Conservation (phyloP, 2,329 filamentous ascomycete genomes). For the Phialophora chinensis region DNA sequence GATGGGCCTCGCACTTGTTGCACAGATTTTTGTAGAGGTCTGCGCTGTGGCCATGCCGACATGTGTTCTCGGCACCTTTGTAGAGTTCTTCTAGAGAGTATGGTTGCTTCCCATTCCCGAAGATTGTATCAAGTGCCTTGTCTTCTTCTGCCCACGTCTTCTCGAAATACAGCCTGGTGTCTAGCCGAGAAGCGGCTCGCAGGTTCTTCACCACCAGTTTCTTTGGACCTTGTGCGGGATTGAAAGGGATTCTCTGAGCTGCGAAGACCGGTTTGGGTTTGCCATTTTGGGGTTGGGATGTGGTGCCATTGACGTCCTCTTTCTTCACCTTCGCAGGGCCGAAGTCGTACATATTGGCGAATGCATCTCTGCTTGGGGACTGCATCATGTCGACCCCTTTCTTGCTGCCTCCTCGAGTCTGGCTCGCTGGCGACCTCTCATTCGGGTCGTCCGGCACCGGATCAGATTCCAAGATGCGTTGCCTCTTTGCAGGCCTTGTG, state of each 20-base stretch:
- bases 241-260: conserved; percentile 59
- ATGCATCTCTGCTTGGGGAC: conserved; percentile 39
- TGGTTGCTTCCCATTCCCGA: conserved; percentile 66
- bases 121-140: conserved; percentile 73
- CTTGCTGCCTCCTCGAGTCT: conserved; percentile 20
- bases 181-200: conserved; percentile 65
- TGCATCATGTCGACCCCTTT: conserved; percentile 32
- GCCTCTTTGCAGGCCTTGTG: conserved; percentile 32
- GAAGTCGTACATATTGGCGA: conserved; percentile 62
- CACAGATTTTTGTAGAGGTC: conserved; percentile 71
- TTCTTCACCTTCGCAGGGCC: conserved; percentile 48
- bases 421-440: conserved; percentile 15
- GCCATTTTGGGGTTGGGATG: conserved; percentile 38
- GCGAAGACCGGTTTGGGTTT: conserved; percentile 44
- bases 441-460: conserved; percentile 31
- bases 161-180: conserved; percentile 78
- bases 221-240: conserved; percentile 77
- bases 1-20: conserved; percentile 69
- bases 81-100: conserved; percentile 88
- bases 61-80: conserved; percentile 88
- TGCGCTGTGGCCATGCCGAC: conserved; percentile 74
- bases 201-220: conserved; percentile 95
- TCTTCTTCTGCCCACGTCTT: conserved; percentile 77
- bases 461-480: conserved; percentile 33
- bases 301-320: conserved; percentile 48